Conservation (phyloP, 2,329 filamentous ascomycete genomes). For the Verticillium zaregamsianum region DNA sequence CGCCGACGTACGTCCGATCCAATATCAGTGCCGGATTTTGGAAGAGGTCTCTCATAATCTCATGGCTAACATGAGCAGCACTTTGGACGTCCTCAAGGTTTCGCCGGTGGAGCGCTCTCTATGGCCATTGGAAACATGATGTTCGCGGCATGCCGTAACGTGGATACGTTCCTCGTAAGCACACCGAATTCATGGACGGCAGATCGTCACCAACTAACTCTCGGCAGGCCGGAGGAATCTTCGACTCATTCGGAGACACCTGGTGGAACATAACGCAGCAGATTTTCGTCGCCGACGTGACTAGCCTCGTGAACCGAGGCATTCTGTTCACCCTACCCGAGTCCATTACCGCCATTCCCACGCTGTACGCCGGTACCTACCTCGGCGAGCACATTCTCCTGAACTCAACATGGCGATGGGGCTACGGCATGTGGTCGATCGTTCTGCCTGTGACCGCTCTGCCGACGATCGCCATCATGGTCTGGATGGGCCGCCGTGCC, state of each 20-base stretch:
- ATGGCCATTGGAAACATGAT: constrained; percentile 54
- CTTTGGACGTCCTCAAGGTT: constrained; percentile 44
- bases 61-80: constrained; percentile 43
- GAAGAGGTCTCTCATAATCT: constrained; percentile 1
- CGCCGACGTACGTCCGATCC: constrained; percentile 33
- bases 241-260: constrained; percentile 53
- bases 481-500: constrained; percentile 24
- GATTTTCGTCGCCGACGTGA: constrained; percentile 40
- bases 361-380: constrained; percentile 35
- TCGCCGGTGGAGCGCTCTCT: constrained; percentile 34
- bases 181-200: constrained; percentile 63
- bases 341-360: constrained; percentile 38
- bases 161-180: constrained; percentile 55
- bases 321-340: constrained; percentile 36
- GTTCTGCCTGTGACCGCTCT: constrained; percentile 28
- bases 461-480: constrained; percentile 25
- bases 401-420: constrained; percentile 35
- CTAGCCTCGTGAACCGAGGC: constrained; percentile 36
- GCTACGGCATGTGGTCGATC: constrained; percentile 36
- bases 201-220: constrained; percentile 31
- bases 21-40: background rate
- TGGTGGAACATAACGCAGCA: constrained; percentile 28
- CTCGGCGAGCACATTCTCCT: constrained; percentile 32
- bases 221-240: constrained; percentile 47
- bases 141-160: constrained; percentile 55